Base-by-base conservation (phyloP, 2,329 filamentous ascomycete species). In the Seiridium unicorne region DNA sequence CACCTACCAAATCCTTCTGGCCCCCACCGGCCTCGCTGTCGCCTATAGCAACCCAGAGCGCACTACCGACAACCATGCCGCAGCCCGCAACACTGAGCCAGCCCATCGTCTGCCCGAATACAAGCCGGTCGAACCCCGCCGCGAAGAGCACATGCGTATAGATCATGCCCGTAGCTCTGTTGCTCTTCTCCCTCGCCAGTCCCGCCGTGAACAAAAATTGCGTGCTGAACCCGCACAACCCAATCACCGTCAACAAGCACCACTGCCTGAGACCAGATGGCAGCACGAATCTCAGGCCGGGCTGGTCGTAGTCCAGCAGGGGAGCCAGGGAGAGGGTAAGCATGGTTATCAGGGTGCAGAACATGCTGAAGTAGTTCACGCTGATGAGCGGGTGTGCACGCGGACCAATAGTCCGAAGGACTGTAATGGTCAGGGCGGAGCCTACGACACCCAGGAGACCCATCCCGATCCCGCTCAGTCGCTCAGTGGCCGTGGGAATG, bases 121-220 rank as follows among this genome's bases (percentile, higher is more conserved):
- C 72, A 69, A 77, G 82, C 44, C 76, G 71, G 66, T 86, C 83
- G 64, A 84, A 82, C 47, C 72, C 76, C 1, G 78, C 80, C 1
- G 83, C 83, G 65, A 85, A 85, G 44, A 85, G 69, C 77, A 85
- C 84, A 51, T 84, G 80, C 5, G 83, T 84, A 61, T 85, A 85
- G 4, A 84, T 74, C 83, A 87, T 85, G 57, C 80, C 77, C 13
- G 82, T 84, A 6, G 84, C 83, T 48, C 81, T 74, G 65, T 85
- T 85, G 26, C 81, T 82, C 63, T 89, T 89, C 68, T 93, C 90
- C 62, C 89, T 86, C 32, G 89, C 77, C 53, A 97, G 76, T 0
- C 92, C 92, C 0, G 86, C 84, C 1, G 93, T 95, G 18, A 96
- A 78, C n/a, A 96, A 80, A 65, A 92, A 92, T 82, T 97, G 93